Conservation (phyloP, 345 rosid species). For the Turritis glabra region DNA sequence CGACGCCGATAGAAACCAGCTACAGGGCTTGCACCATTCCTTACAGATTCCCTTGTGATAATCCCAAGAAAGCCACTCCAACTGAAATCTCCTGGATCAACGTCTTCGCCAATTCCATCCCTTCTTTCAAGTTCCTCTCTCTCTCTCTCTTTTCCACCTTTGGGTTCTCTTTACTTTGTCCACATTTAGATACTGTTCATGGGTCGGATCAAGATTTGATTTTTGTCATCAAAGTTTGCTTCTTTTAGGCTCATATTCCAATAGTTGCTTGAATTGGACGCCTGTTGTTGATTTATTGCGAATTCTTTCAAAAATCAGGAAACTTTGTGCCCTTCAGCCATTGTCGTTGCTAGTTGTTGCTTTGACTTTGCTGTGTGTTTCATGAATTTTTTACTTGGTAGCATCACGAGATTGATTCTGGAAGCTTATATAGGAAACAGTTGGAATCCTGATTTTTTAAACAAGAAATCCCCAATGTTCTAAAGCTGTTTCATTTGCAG, state of each 20-base stretch:
- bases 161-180: not conserved
- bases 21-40: conserved; percentile 90
- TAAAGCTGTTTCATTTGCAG: conserved; percentile 46
- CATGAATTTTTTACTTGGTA: conserved; percentile 1
- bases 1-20: conserved; percentile 69
- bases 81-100: conserved; percentile 93
- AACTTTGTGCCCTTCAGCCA: not conserved
- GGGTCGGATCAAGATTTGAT: not conserved
- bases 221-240: not conserved
- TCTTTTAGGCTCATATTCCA: not conserved
- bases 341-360: not conserved
- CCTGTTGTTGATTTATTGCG: not conserved
- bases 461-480: not conserved
- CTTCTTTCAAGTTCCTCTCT: conserved; percentile 73
- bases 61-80: conserved; percentile 69
- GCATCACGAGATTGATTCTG: conserved; percentile 14
- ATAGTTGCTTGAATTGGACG: not conserved
- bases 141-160: not conserved
- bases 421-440: not conserved
- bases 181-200: not conserved
- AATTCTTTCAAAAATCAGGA: not conserved
- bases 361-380: conserved; percentile 17
- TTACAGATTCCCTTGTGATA: conserved; percentile 81
- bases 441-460: not conserved
- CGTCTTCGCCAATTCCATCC: conserved; percentile 80